Conservation (phyloP, 2,329 filamentous ascomycete genomes). For the Nakataea oryzae region DNA sequence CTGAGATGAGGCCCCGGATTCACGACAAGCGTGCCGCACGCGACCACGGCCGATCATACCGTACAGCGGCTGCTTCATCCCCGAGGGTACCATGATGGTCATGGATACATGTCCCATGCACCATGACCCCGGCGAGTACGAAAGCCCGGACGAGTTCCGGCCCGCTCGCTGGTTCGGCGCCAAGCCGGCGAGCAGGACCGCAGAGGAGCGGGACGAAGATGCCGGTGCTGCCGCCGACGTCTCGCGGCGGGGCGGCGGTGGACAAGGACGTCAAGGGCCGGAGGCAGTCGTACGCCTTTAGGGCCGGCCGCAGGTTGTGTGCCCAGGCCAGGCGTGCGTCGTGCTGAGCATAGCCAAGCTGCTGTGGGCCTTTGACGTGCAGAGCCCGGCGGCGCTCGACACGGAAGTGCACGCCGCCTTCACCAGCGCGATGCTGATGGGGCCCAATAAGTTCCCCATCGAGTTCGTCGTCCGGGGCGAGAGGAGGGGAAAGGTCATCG, state of each 20-base stretch:
- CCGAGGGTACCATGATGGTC: constrained; percentile 32
- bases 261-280: not conserved
- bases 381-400: constrained; percentile 4
- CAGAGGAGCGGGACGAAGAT: not conserved
- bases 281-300: constrained; percentile 24
- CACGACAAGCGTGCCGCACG: constrained; percentile 28
- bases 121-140: constrained; percentile 11
- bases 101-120: constrained; percentile 21
- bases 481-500: not conserved
- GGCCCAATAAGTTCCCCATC: not conserved
- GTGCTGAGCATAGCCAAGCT: constrained; percentile 22
- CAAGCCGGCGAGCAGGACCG: constrained; percentile 2
- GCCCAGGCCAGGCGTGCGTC: constrained; percentile 14
- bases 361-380: constrained; percentile 32
- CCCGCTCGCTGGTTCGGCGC: constrained; percentile 8
- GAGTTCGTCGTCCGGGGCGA: not conserved
- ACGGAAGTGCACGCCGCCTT: constrained; percentile 1
- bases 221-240: not conserved
- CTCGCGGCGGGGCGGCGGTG: too few relatives aligned
- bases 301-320: constrained; percentile 31
- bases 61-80: constrained; percentile 37
- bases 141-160: constrained; percentile 12
- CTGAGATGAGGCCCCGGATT: constrained; percentile 26
- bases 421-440: not conserved
- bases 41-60: constrained; percentile 34